Evolutionary conservation across 257 asterid species (phyloP).

Genomic region (Gentiana straminea): DNA sequence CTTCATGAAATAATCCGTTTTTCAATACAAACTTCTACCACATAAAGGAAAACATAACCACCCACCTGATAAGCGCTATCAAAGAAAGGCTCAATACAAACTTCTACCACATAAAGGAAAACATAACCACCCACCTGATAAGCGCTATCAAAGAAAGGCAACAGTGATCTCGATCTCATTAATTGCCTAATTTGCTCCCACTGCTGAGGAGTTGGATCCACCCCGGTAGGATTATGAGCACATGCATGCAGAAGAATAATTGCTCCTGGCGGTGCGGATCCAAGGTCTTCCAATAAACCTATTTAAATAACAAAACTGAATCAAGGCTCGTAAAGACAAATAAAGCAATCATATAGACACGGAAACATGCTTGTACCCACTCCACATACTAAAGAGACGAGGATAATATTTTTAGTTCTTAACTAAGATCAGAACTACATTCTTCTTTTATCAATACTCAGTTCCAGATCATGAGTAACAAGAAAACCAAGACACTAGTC

Average conservation of each 20-base stretch:
- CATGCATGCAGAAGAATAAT: constrained; percentile 96
- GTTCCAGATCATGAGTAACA: too few species aligned
- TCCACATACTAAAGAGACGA: background rate
- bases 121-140: constrained; percentile 53
- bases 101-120: too few species aligned
- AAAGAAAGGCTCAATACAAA: constrained; percentile 49
- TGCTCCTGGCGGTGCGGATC: constrained; percentile 90
- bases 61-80: constrained; percentile 97
- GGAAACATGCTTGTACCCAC: background rate
- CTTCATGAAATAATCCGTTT: background rate
- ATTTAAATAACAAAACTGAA: constrained; percentile 12
- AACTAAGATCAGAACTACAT: too few species aligned
- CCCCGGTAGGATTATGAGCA: constrained; percentile 99
- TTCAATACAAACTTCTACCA: background rate
- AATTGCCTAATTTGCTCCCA: constrained; percentile 89
- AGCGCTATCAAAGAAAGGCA: constrained; percentile 98
- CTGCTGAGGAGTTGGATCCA: constrained; percentile 87
- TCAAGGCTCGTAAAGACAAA: background rate
- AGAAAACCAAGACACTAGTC: too few species aligned
- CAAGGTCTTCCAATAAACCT: constrained; percentile 97
- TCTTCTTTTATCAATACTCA: too few species aligned
- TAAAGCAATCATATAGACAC: background rate
- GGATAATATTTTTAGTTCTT: too few species aligned
- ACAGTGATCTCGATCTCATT: constrained; percentile 68
- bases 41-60: background rate